A percentile compares a stretch with the other conserved stretches of the same genome.
Conservation (phyloP, 805 yeast species). For the Candida sithepensis region DNA sequence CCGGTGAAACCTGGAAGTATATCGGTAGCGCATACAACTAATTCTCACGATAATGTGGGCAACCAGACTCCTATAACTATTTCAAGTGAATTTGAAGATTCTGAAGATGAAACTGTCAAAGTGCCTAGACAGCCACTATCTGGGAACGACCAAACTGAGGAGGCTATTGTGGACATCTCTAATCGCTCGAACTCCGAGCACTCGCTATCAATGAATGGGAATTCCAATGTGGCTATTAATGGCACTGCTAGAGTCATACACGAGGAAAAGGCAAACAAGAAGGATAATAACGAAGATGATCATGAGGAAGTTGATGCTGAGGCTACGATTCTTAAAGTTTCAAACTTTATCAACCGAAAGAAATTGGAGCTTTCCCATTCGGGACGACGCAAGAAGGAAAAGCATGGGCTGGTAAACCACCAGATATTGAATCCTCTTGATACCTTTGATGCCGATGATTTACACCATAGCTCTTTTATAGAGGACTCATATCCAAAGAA, state of each 20-base stretch:
- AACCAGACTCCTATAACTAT: neutral
- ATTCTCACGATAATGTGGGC: neutral
- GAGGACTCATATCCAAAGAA: neutral
- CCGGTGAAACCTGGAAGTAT: neutral
- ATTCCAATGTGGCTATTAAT: conserved; percentile 1
- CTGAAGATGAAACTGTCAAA: conserved; percentile 12
- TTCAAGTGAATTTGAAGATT: conserved; percentile 22
- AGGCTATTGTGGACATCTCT: neutral
- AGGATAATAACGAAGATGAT: neutral
- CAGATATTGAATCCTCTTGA: neutral
- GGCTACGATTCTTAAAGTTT: conserved; percentile 25
- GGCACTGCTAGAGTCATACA: neutral
- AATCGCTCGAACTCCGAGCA: neutral
- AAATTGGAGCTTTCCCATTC: conserved; percentile 3
- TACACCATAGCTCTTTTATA: neutral
- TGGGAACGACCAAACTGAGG: neutral
- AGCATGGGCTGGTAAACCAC: neutral
- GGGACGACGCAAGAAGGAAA: neutral
- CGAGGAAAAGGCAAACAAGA: neutral
- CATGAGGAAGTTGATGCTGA: conserved; percentile 14
- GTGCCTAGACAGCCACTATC: neutral
- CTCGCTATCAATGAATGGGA: neutral
- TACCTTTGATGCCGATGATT: neutral
- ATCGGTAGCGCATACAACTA: neutral
- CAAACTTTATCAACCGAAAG: conserved; percentile 20